Conservation (phyloP, 2,329 filamentous ascomycete species). For the Penicillium psychrosexuale region DNA sequence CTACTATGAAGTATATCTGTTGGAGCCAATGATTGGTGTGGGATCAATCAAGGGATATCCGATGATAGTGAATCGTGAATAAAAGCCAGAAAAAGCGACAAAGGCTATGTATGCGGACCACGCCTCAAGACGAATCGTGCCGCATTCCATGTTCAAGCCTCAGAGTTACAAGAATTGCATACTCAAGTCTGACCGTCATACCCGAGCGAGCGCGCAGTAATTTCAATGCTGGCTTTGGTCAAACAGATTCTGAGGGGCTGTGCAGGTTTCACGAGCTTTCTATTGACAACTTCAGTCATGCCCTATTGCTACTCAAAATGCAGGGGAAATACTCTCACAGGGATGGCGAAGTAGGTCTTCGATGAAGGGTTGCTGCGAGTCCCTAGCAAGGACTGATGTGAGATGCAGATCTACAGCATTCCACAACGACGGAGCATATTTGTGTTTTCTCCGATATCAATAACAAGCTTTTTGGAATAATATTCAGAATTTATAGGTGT, state of each 20-base stretch:
- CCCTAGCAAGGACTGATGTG: not conserved
- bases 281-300: not conserved
- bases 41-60: not conserved
- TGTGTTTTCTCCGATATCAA: not conserved
- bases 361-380: not conserved
- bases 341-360: not conserved
- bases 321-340: not conserved
- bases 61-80: not conserved
- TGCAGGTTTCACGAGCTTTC: not conserved
- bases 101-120: not conserved
- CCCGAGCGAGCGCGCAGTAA: not conserved
- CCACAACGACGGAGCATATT: not conserved
- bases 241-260: not conserved
- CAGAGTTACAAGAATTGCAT: not conserved
- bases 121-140: not conserved
- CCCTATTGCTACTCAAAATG: not conserved
- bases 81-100: not conserved
- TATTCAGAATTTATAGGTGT: not conserved
- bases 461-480: not conserved
- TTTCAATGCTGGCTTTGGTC: not conserved
- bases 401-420: not conserved
- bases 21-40: not conserved
- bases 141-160: constrained; percentile 12
- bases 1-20: not conserved
- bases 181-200: not conserved